These are phyloP conservation scores for Sugiyamaella sp. DNA, from an alignment of 1,139 yeast species.

Conservation along the genomic window DNA sequence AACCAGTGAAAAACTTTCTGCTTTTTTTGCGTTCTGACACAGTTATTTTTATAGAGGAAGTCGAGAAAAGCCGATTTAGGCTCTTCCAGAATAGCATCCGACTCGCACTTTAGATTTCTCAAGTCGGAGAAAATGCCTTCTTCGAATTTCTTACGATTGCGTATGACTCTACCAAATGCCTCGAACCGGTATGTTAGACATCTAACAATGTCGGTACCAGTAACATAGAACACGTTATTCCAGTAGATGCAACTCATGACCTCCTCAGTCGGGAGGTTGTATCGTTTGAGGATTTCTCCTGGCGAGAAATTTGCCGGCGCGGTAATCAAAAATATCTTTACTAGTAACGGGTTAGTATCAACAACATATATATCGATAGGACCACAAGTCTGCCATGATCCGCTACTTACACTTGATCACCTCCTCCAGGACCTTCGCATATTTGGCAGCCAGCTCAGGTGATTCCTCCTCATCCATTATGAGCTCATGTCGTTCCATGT, in stretches of 20 bases:
- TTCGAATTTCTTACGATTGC: constrained; percentile 91
- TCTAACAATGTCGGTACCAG: constrained; percentile 96
- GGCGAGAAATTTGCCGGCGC: constrained; percentile 97
- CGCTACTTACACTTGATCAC: constrained; percentile 26
- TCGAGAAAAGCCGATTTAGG: constrained; percentile 87
- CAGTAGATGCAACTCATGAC: constrained; percentile 90
- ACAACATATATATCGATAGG: background rate
- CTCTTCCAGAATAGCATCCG: constrained; percentile 84
- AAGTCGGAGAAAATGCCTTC: constrained; percentile 94
- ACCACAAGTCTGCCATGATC: background rate
- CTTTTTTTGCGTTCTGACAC: constrained; percentile 92
- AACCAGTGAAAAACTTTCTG: constrained; percentile 98
- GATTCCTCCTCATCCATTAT: constrained; percentile 19
- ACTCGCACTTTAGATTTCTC: constrained; percentile 81
- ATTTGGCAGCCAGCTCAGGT: constrained; percentile 26
- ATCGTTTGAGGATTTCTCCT: constrained; percentile 83
- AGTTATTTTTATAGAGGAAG: constrained; percentile 80
- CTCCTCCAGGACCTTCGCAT: constrained; percentile 29
- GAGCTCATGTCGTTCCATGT: constrained; percentile 16
- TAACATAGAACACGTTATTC: constrained; percentile 86
- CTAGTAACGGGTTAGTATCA: constrained; percentile 1
- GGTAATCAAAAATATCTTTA: constrained; percentile 78
- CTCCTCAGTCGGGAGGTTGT: constrained; percentile 84
- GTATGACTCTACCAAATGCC: constrained; percentile 83
- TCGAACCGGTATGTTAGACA: constrained; percentile 87